Evolutionary conservation across 257 asterid genomes (phyloP).

Genomic region (Nyctanthes arbortristis): DNA sequence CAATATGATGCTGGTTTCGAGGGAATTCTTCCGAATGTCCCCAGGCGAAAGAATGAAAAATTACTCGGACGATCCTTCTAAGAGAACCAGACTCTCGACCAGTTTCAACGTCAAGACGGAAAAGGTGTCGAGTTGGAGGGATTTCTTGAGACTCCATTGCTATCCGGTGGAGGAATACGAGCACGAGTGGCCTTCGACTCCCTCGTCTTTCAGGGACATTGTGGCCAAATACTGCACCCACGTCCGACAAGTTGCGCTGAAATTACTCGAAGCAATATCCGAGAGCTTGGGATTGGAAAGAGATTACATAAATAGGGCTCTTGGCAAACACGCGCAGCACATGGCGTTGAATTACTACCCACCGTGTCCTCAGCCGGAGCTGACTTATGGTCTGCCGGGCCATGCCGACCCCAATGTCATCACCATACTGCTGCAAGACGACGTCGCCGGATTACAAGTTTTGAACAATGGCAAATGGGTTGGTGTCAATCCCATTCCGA

Average conservation of each 20-base stretch:
- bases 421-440: conserved; percentile 16
- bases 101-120: background rate
- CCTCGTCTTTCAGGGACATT: background rate
- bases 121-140: background rate
- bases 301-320: background rate
- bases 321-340: background rate
- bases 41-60: background rate
- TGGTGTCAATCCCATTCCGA: conserved; percentile 14
- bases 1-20: background rate
- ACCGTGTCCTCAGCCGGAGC: conserved; percentile 17
- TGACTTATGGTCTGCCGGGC: conserved; percentile 15
- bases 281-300: background rate
- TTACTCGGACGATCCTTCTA: background rate
- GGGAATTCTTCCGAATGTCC: background rate
- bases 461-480: conserved; percentile 13
- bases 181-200: background rate
- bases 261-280: background rate
- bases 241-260: background rate
- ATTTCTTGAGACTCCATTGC: background rate
- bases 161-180: background rate
- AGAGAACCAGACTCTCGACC: background rate
- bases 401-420: conserved; percentile 20
- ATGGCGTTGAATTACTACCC: conserved; percentile 15
- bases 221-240: background rate
- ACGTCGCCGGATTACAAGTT: conserved; percentile 19